Percentiles rank a stretch among this genome's conserved stretches.
Conservation (phyloP, 1,139 yeast species). For the Candida glucosophila region DNA sequence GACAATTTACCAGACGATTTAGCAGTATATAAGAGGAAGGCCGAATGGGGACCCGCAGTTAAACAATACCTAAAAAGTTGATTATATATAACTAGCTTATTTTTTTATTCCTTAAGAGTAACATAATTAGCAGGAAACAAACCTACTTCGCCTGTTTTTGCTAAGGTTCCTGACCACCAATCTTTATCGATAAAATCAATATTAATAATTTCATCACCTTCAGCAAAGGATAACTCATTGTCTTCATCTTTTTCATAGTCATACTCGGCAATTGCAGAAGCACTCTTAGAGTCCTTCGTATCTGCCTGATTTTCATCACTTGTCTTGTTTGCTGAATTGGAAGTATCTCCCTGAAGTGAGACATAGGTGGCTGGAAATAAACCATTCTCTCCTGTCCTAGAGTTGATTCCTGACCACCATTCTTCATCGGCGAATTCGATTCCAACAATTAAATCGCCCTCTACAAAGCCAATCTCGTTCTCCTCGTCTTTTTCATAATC, state of each 20-base stretch:
- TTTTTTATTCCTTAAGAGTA: slow-evolving; percentile 18
- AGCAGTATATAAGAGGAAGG: slow-evolving; percentile 52
- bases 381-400: slow-evolving; percentile 51
- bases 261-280: slow-evolving; percentile 66
- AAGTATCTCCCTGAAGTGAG: slow-evolving; percentile 23
- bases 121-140: slow-evolving; percentile 92
- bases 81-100: background rate
- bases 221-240: slow-evolving; percentile 76
- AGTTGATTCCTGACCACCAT: slow-evolving; percentile 76
- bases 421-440: slow-evolving; percentile 67
- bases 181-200: slow-evolving; percentile 89
- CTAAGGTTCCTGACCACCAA: slow-evolving; percentile 88
- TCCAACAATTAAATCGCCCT: slow-evolving; percentile 57
- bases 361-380: slow-evolving; percentile 73
- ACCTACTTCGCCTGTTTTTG: slow-evolving; percentile 62
- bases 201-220: slow-evolving; percentile 73
- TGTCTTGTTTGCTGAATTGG: slow-evolving; percentile 8
- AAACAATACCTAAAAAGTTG: slow-evolving; percentile 26
- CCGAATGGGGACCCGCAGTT: slow-evolving; percentile 61
- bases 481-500: slow-evolving; percentile 70
- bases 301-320: slow-evolving; percentile 14
- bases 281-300: slow-evolving; percentile 15
- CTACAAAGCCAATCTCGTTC: slow-evolving; percentile 58
- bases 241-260: slow-evolving; percentile 88
- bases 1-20: slow-evolving; percentile 49